Evolutionary conservation across 2,329 filamentous ascomycete species (phyloP).

Genomic region (Fulvia fulva): DNA sequence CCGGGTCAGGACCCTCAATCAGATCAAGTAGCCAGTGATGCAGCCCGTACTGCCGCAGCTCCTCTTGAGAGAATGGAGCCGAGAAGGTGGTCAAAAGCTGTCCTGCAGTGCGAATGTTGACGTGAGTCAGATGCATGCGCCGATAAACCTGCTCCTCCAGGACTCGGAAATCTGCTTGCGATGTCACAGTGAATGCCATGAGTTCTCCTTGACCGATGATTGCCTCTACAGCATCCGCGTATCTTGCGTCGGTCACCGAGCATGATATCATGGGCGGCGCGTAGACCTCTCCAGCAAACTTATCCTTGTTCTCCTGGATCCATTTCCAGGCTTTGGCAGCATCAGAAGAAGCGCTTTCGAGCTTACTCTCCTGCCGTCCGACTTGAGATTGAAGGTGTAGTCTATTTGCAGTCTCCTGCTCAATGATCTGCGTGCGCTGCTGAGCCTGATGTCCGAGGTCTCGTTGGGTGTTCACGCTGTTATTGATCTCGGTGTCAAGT

Average conservation of each 20-base stretch:
- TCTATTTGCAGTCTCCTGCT: conserved; percentile 48
- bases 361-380: conserved; percentile 67
- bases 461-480: conserved; percentile 38
- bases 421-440: conserved; percentile 37
- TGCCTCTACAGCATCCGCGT: conserved; percentile 59
- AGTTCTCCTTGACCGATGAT: conserved; percentile 53
- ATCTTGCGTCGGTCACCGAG: conserved; percentile 68
- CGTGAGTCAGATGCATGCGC: conserved; percentile 61
- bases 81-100: conserved; percentile 53
- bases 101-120: conserved; percentile 65
- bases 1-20: conserved; percentile 73
- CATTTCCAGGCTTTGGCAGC: conserved; percentile 72
- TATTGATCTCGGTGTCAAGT: conserved; percentile 41
- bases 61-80: conserved; percentile 51
- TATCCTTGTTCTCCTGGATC: conserved; percentile 66
- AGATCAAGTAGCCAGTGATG: conserved; percentile 78
- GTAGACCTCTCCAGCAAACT: conserved; percentile 73
- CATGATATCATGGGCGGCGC: conserved; percentile 78
- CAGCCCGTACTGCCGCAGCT: conserved; percentile 61
- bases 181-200: conserved; percentile 69
- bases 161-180: conserved; percentile 66
- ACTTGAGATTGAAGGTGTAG: conserved; percentile 65
- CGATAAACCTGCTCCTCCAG: conserved; percentile 64
- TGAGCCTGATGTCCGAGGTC: conserved; percentile 32
- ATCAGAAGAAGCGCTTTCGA: conserved; percentile 60